A percentile compares a stretch with the other conserved stretches of the same genome.
Conservation (phyloP, 306 rosid species). For the Boehmeria nivea region DNA sequence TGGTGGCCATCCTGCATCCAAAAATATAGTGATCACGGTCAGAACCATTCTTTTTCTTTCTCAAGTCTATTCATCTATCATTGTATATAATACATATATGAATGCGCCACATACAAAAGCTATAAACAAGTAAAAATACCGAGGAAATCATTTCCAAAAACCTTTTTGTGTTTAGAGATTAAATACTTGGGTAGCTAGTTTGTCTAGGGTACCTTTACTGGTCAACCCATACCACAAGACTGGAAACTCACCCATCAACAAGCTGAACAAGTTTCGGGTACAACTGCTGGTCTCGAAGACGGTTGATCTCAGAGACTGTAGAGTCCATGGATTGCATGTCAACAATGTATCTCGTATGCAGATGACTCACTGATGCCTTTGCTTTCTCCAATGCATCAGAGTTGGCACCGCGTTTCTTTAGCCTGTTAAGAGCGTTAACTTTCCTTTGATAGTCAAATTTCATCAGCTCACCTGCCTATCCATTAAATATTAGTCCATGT, state of each 20-base stretch:
- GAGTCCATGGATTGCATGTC: constrained; percentile 99
- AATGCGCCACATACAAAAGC: too few relatives aligned
- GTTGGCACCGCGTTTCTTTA: constrained; percentile 58
- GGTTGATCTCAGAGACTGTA: constrained; percentile 84
- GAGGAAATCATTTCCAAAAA: too few relatives aligned
- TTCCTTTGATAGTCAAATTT: constrained; percentile 84
- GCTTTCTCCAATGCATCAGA: constrained; percentile 82
- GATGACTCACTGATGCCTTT: constrained; percentile 84
- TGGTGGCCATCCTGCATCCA: constrained; percentile 65
- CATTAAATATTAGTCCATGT: constrained; percentile 23
- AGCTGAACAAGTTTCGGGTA: constrained; percentile 85
- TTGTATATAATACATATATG: too few relatives aligned
- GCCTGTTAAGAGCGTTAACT: constrained; percentile 62
- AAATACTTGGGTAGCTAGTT: too few relatives aligned
- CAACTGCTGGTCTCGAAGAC: constrained; percentile 76
- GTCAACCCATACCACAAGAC: background rate
- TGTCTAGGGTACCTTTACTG: background rate
- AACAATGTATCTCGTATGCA: constrained; percentile 94
- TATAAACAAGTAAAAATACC: too few relatives aligned
- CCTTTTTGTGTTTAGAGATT: too few relatives aligned
- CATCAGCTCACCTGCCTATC: constrained; percentile 93
- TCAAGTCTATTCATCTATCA: too few relatives aligned
- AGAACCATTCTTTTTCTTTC: background rate
- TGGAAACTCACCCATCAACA: constrained; percentile 68
- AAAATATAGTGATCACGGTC: background rate